phyloP scores from a whole-genome alignment of 192 early-diverging fungal species.

The Rhizoclosmatium sp. region DNA sequence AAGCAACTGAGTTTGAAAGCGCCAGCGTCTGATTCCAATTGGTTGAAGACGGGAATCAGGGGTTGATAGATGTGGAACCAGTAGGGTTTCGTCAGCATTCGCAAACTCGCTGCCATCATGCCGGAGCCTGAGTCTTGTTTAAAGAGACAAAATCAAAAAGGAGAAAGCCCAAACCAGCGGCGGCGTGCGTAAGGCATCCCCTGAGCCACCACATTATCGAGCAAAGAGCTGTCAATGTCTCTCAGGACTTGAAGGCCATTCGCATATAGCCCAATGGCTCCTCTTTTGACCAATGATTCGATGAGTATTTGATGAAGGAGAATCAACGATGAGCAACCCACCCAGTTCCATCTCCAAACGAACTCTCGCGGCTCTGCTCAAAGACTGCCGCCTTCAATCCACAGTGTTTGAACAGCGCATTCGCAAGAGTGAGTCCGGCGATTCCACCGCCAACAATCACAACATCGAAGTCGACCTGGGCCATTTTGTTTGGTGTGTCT shows the following conservation, averaged over 20 bases:
- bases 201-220: constrained; percentile 21
- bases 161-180: background rate
- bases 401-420: constrained; percentile 41
- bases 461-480: constrained; percentile 6
- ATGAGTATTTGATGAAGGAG: background rate
- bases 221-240: constrained; percentile 42
- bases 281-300: background rate
- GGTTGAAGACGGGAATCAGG: constrained; percentile 42
- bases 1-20: constrained; percentile 40
- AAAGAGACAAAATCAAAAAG: background rate
- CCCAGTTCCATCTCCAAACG: constrained; percentile 14
- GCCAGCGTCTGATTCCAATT: constrained; percentile 51
- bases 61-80: constrained; percentile 9
- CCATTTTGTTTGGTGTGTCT: no score
- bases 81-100: constrained; percentile 40
- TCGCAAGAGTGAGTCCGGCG: constrained; percentile 48
- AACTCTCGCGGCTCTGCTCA: constrained; percentile 29
- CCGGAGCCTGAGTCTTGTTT: constrained; percentile 40
- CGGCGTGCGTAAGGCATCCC: constrained; percentile 31
- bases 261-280: constrained; percentile 44
- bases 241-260: constrained; percentile 50
- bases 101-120: constrained; percentile 55
- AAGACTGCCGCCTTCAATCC: constrained; percentile 42
- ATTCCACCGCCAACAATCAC: constrained; percentile 54
- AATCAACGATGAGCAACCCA: background rate